Evolutionary conservation across 192 early-diverging fungal species (phyloP).

Genomic region (Coemansia sp.): DNA sequence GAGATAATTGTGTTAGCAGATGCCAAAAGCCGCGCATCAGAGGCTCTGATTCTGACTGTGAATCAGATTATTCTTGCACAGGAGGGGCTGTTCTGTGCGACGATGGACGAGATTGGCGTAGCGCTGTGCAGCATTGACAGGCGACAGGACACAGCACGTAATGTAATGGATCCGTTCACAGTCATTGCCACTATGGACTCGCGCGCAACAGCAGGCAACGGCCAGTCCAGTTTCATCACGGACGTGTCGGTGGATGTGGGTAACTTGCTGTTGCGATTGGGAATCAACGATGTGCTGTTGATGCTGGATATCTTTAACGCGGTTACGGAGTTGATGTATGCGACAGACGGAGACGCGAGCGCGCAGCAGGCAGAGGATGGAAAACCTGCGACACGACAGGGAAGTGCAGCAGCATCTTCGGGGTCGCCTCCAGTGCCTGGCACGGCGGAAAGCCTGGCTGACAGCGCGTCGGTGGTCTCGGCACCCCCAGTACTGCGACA

Average conservation of each 20-base stretch:
- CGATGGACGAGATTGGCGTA: slow-evolving; percentile 81
- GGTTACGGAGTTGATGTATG: slow-evolving; percentile 61
- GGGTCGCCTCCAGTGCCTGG: background rate
- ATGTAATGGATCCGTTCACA: slow-evolving; percentile 91
- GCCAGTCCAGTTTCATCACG: slow-evolving; percentile 55
- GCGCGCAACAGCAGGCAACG: slow-evolving; percentile 45
- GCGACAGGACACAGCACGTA: slow-evolving; percentile 71
- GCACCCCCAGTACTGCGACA: slow-evolving; percentile 12
- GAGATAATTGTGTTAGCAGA: slow-evolving; percentile 86
- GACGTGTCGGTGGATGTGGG: slow-evolving; percentile 74
- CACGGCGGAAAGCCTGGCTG: background rate
- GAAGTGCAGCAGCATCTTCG: background rate
- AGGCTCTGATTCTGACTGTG: slow-evolving; percentile 85
- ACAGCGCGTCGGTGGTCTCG: slow-evolving; percentile 11
- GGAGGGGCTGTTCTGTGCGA: slow-evolving; percentile 72
- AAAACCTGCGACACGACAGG: background rate
- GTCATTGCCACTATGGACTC: slow-evolving; percentile 77
- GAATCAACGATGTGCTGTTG: slow-evolving; percentile 81
- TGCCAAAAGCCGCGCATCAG: slow-evolving; percentile 64
- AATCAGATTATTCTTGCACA: slow-evolving; percentile 78
- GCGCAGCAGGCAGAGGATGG: too few species aligned
- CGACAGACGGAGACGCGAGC: slow-evolving; percentile 5
- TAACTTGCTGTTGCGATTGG: slow-evolving; percentile 76
- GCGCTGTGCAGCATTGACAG: slow-evolving; percentile 88
- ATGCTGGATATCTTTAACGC: slow-evolving; percentile 81